phyloP scores from a whole-genome alignment of 495 filamentous ascomycete species.

The Xylaria nigripes region DNA sequence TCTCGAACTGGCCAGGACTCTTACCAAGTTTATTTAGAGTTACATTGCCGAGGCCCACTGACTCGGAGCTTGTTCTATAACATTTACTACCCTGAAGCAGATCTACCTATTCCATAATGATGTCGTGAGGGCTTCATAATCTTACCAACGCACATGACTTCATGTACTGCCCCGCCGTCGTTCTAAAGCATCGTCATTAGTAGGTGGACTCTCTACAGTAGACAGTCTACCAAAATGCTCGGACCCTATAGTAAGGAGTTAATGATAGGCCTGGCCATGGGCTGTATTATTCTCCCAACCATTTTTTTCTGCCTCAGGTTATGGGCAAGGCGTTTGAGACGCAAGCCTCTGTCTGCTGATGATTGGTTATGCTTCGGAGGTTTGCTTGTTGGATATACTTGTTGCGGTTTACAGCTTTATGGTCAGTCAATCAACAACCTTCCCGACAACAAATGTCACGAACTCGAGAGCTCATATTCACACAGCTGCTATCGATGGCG shows the following conservation, averaged over 20 bases:
- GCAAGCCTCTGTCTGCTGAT: background rate
- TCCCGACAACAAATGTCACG: background rate
- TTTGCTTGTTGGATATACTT: background rate
- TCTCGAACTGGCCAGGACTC: no score
- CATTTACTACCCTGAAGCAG: no score
- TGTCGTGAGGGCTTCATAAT: background rate
- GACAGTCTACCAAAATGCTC: background rate
- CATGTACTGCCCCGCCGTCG: background rate
- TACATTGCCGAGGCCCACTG: no score
- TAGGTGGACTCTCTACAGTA: background rate
- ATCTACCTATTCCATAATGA: slow-evolving; percentile 2
- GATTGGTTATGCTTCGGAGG: background rate
- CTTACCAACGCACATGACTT: background rate
- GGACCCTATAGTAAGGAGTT: slow-evolving; percentile 4
- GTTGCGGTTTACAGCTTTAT: slow-evolving; percentile 4
- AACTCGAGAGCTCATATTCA: background rate
- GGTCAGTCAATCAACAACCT: background rate
- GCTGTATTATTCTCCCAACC: slow-evolving; percentile 1
- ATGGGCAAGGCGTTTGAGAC: slow-evolving; percentile 1
- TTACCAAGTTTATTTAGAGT: background rate
- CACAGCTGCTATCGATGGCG: slow-evolving; percentile 14
- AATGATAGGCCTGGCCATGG: slow-evolving; percentile 3
- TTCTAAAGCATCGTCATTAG: background rate
- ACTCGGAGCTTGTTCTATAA: no score
- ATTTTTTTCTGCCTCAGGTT: background rate